A percentile compares a stretch with the other conserved stretches of the same genome.
These are phyloP conservation scores for Entelexis sorbosivorans DNA, from an alignment of 1,139 yeast genomes.

Conservation along the genomic window DNA sequence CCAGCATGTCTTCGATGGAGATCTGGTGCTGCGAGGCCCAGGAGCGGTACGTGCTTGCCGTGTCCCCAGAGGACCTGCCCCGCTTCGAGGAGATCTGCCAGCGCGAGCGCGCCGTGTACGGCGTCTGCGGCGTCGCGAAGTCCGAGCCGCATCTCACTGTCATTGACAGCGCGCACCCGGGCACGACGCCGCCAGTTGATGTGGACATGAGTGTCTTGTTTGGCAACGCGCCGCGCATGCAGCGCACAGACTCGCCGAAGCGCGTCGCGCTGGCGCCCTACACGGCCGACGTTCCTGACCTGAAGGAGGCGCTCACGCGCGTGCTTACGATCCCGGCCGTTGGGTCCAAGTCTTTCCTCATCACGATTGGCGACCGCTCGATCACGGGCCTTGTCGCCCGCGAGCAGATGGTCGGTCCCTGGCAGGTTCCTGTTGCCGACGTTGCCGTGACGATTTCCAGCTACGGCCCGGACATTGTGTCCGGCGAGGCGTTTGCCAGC, in stretches of 20 bases:
- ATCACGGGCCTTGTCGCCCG: constrained; percentile 95
- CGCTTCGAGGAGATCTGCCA: constrained; percentile 68
- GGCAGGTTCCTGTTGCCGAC: constrained; percentile 99
- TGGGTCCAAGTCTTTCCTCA: constrained; percentile 87
- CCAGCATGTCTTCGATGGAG: constrained; percentile 99
- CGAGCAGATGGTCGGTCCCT: constrained; percentile 98
- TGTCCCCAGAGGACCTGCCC: constrained; percentile 65
- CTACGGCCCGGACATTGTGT: constrained; percentile 59
- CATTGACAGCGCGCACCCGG: constrained; percentile 55
- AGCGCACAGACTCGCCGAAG: constrained; percentile 61
- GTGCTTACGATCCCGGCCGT: constrained; percentile 87
- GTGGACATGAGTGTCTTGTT: constrained; percentile 93
- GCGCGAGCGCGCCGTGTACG: constrained; percentile 93
- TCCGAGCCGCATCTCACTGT: constrained; percentile 71
- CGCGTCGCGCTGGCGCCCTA: constrained; percentile 46
- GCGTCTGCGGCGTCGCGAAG: constrained; percentile 93
- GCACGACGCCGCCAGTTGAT: constrained; percentile 66
- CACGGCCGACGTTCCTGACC: constrained; percentile 14
- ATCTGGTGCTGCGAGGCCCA: constrained; percentile 99
- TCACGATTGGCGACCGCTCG: constrained; percentile 94
- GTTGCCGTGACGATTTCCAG: constrained; percentile 95
- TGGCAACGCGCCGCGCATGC: constrained; percentile 95
- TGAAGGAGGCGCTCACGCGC: constrained; percentile 58
- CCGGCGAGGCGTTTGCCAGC: constrained; percentile 97
- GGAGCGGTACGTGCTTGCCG: constrained; percentile 93